Conservation (phyloP, 768 basidiomycete genomes). For the Phallus indusiatus region DNA sequence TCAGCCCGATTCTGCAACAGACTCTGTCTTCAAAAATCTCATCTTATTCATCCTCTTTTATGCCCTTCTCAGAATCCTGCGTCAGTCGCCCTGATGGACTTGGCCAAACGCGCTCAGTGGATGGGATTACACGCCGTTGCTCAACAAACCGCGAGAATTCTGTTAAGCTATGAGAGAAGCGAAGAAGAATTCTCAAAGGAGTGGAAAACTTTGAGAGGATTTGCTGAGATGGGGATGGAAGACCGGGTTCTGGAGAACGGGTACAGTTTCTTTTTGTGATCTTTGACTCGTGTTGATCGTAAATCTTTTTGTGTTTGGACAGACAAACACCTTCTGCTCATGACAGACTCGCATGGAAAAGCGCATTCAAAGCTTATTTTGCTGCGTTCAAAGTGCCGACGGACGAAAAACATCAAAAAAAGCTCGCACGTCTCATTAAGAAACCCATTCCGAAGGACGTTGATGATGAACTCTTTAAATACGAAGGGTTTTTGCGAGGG, state of each 20-base stretch:
- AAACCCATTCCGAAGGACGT: constrained; percentile 37
- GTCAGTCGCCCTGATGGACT: constrained; percentile 47
- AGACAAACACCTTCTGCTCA: constrained; percentile 8
- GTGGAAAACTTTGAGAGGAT: constrained; percentile 44
- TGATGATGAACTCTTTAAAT: constrained; percentile 55
- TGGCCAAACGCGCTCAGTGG: constrained; percentile 54
- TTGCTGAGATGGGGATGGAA: constrained; percentile 74
- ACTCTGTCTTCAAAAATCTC: constrained; percentile 60
- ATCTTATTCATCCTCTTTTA: constrained; percentile 53
- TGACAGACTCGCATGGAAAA: constrained; percentile 58
- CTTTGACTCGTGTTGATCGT: too few species aligned
- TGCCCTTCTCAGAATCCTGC: constrained; percentile 72
- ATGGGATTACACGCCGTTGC: constrained; percentile 68
- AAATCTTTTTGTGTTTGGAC: too few species aligned
- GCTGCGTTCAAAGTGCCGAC: constrained; percentile 56
- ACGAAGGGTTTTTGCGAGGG: constrained; percentile 63
- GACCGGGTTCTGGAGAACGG: constrained; percentile 48
- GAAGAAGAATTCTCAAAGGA: constrained; percentile 33
- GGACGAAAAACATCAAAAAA: constrained; percentile 40
- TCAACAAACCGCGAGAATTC: constrained; percentile 53
- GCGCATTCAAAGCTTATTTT: constrained; percentile 46
- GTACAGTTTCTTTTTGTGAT: not conserved
- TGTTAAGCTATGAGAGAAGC: constrained; percentile 45
- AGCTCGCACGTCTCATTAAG: constrained; percentile 44
- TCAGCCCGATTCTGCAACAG: constrained; percentile 71